These are phyloP conservation scores for Apiospora phragmitis DNA, from an alignment of 2,329 filamentous ascomycete genomes.

Conservation along the genomic window DNA sequence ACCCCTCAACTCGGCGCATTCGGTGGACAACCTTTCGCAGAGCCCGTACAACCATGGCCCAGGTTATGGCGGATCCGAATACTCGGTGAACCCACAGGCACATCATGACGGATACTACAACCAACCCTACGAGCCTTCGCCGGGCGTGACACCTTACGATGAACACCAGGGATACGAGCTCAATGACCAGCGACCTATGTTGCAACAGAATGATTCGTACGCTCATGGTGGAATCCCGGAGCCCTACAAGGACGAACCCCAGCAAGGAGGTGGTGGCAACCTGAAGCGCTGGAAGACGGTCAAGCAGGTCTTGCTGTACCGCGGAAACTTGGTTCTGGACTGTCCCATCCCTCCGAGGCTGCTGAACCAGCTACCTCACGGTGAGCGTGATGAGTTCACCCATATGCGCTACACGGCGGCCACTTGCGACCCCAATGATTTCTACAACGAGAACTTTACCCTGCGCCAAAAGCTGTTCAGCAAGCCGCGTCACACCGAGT, in stretches of 20 bases:
- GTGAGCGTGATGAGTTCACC: conserved; percentile 87
- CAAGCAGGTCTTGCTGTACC: conserved; percentile 96
- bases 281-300: conserved; percentile 97
- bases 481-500: conserved; percentile 84
- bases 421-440: conserved; percentile 97
- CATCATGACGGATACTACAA: conserved; percentile 89
- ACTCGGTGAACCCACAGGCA: conserved; percentile 76
- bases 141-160: conserved; percentile 56
- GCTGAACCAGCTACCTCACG: conserved; percentile 84
- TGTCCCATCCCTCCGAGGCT: conserved; percentile 91
- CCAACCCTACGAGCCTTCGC: conserved; percentile 74
- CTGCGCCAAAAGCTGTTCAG: conserved; percentile 86
- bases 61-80: conserved; percentile 60
- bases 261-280: conserved; percentile 51
- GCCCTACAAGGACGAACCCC: conserved; percentile 46
- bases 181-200: conserved; percentile 74
- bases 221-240: conserved; percentile 34
- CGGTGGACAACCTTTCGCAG: conserved; percentile 50
- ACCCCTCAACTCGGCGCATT: conserved; percentile 76
- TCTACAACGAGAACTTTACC: conserved; percentile 85
- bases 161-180: conserved; percentile 66
- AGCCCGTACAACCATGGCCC: conserved; percentile 44
- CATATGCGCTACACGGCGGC: conserved; percentile 98
- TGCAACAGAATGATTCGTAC: conserved; percentile 60
- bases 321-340: conserved; percentile 94